Conservation (phyloP, 768 basidiomycete species). For the Trametes maxima region DNA sequence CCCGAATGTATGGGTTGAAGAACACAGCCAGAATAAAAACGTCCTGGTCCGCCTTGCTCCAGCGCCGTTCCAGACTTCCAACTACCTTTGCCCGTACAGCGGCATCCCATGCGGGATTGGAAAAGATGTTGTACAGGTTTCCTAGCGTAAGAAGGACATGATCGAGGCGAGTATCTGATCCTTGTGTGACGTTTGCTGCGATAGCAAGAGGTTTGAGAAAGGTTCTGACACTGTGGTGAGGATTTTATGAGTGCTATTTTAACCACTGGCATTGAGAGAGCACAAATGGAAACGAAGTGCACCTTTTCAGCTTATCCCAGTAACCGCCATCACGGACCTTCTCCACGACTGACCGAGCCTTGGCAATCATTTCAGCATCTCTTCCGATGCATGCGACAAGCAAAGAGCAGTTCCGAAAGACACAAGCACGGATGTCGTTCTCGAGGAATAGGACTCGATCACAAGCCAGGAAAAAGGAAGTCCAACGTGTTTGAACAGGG, state of each 20-base stretch:
- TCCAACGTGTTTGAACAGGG: conserved; percentile 23
- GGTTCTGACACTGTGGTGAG: background rate
- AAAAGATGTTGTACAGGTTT: conserved; percentile 24
- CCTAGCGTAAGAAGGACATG: background rate
- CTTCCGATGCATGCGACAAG: too few species aligned
- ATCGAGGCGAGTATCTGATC: background rate
- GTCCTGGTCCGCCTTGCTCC: conserved; percentile 38
- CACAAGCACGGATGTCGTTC: background rate
- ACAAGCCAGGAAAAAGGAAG: conserved; percentile 15
- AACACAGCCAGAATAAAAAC: conserved; percentile 38
- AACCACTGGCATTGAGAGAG: background rate
- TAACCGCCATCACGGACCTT: too few species aligned
- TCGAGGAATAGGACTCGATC: conserved; percentile 9
- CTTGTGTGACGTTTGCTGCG: background rate
- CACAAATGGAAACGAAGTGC: background rate
- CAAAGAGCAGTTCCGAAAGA: background rate
- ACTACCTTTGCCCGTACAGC: conserved; percentile 25
- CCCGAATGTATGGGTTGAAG: conserved; percentile 37
- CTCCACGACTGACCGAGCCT: too few species aligned
- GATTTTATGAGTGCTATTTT: background rate
- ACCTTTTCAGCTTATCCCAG: conserved; percentile 7
- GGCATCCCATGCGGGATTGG: conserved; percentile 12
- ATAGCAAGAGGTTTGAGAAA: background rate
- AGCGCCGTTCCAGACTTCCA: conserved; percentile 37
- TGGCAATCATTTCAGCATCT: too few species aligned